phyloP scores from a whole-genome alignment of 495 filamentous ascomycete genomes.

The Aspergillus diversus region DNA sequence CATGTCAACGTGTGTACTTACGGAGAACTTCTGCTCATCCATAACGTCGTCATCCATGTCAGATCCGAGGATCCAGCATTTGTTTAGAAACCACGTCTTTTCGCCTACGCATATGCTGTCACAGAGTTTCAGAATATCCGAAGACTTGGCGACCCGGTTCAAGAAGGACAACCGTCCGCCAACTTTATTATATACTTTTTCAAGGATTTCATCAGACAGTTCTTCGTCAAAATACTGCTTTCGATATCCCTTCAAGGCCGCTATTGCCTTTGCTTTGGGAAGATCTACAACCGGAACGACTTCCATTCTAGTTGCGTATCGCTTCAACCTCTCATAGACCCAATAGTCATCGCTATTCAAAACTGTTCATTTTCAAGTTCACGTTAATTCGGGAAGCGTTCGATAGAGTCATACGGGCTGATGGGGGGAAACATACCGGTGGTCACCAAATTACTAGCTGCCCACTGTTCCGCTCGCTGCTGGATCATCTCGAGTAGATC shows the following conservation, averaged over 20 bases:
- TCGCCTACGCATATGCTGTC: conserved; percentile 77
- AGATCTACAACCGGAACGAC: conserved; percentile 82
- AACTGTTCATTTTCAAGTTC: conserved; percentile 42
- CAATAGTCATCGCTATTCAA: conserved; percentile 97
- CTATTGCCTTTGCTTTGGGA: conserved; percentile 72
- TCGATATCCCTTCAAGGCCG: conserved; percentile 76
- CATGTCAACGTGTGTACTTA: conserved; percentile 41
- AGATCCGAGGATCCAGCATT: conserved; percentile 88
- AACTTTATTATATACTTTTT: conserved; percentile 79
- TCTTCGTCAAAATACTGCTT: conserved; percentile 67
- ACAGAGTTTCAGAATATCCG: conserved; percentile 77
- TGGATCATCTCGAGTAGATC: conserved; percentile 94
- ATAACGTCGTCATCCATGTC: conserved; percentile 99
- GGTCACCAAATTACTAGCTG: conserved; percentile 83
- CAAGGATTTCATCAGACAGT: conserved; percentile 55
- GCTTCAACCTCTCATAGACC: conserved; percentile 93
- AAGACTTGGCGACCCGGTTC: conserved; percentile 80
- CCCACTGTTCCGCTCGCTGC: conserved; percentile 95
- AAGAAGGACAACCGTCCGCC: conserved; percentile 87
- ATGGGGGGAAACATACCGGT: conserved; percentile 47
- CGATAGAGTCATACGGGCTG: neutral
- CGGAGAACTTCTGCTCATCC: conserved; percentile 96
- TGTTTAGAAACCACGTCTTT: conserved; percentile 92
- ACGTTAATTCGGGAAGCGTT: neutral
- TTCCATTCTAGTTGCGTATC: conserved; percentile 89